Evolutionary conservation across 352 stramenopile species (phyloP), one percentile per base, ranked within the genome.

Genomic region (Pythium brachiatum): DNA sequence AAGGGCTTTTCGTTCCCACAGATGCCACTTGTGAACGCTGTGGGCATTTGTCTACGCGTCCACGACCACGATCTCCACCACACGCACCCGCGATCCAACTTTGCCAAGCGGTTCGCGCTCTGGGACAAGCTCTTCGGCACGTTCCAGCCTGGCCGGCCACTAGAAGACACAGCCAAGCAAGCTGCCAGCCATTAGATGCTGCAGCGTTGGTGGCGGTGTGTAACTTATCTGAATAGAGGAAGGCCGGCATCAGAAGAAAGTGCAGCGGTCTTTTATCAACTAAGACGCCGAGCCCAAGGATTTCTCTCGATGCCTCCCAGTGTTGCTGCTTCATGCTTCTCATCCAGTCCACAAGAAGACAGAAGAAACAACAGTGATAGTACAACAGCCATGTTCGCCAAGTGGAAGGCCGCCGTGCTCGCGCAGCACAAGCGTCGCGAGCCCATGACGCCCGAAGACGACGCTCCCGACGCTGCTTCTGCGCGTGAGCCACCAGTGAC

Each of bases 1-100:
- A 93, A 92, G 54, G 86, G 85, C 47, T 92, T 85, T 36, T 95
- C 82, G 16, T 95, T 96, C 60, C 86, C 86, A 25, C 86, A 95
- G 53, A 83, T 93, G 71, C 83, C 86, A 43, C 73, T 92, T 12
- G 44, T 94, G 13, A 76, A 87, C 50, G 63, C 63, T 1, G 12
- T 78, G 1, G 43, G 57, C 23, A 83, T 95, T 63, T 88, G 77
- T 25, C 73, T 95, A 21, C 78, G 79, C 9, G 55, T 69, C 18
- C 55, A 64, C 66, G 88, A 95, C 64, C 88, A 96, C 60, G 88
- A 96, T 54, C 57, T 94, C 38, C 88, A 96, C 59, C 88, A 95
- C 64, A 90, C 83, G 41, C 80, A 91, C 59, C 81, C 80, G 16
- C 78, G 74, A 38, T 91, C 74, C 73, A 96, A 96, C 71, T 96